Evolutionary conservation across 768 basidiomycete species (phyloP), one percentile per base, ranked within the genome.

Genomic region (Brasilioporus rufonigricans): DNA sequence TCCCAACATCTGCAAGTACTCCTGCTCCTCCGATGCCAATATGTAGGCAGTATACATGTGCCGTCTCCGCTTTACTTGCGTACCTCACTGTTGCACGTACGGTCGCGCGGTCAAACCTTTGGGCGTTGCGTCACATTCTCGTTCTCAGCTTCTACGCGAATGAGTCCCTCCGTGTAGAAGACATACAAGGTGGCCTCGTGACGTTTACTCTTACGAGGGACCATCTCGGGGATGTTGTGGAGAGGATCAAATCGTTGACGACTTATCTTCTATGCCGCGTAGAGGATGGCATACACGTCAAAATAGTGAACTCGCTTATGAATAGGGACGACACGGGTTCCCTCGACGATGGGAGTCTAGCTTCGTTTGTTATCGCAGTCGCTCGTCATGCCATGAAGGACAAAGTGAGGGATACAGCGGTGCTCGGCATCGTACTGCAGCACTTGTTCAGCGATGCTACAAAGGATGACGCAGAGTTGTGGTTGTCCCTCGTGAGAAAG

Each of bases 111-210:
- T 71, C 73, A 16, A 80, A 88, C 48, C 61, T 83, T 0, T 89
- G 87, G 86, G 78, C 81, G 0, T 66, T 98, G 5, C 80, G 82
- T 10, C 89, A 93, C 65, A 73, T 93, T 50, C 70, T 90, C 10
- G 77, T 81, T 0, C 74, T 93, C 23, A 74, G 77, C 1, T 65
- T 85, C 6, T 86, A 86, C 55, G 84, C 85, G 1, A 73, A 80
- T 31, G 91, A 94, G 64, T 73, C 79, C 19, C 68, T 82, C 24
- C 75, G 78, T 26, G 72, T 87, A 1, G 83, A 82, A 11, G 74
- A 75, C 6, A 74, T 71, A 4, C 66, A 63, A 13, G 82, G 76
- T 64, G 73, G 80, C 0, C 70, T 85, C 1, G 86, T 89, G 21
- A n/a, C 38, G 4, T 24, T 49, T 13, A 48, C 50, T 29, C 16